Evolutionary conservation across 805 yeast species (phyloP).

Genomic region (Monosporozyma yasuniensis): DNA sequence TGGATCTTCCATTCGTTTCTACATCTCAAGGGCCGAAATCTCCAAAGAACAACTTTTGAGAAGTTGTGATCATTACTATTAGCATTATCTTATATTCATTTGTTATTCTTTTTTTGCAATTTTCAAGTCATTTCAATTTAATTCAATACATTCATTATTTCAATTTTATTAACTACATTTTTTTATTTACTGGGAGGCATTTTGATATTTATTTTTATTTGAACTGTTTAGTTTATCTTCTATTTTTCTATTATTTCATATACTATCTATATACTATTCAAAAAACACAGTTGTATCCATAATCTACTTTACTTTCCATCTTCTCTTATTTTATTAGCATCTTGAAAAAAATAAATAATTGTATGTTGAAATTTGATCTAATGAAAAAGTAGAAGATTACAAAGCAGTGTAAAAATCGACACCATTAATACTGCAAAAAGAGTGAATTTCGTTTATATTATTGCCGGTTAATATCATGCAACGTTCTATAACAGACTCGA

Average conservation of each 20-base stretch:
- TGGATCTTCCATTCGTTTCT: conserved; percentile 9
- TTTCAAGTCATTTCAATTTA: neutral
- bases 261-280: neutral
- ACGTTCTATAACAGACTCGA: conserved; percentile 46
- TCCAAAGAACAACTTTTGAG: neutral
- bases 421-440: neutral
- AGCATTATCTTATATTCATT: conserved; percentile 1
- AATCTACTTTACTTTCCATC: neutral
- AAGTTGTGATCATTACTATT: neutral
- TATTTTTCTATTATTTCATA: neutral
- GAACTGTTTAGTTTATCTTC: too few species aligned
- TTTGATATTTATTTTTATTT: neutral
- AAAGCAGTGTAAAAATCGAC: neutral
- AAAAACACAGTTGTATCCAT: neutral
- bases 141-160: neutral
- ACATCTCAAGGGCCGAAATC: neutral
- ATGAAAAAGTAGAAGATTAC: neutral
- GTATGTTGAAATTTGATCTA: neutral
- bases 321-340: neutral
- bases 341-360: neutral
- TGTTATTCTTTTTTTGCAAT: neutral
- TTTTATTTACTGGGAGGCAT: neutral
- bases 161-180: too few species aligned
- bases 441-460: neutral
- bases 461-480: neutral